These are phyloP conservation scores for Candida boleticola DNA, from an alignment of 805 yeast genomes.

Conservation along the genomic window DNA sequence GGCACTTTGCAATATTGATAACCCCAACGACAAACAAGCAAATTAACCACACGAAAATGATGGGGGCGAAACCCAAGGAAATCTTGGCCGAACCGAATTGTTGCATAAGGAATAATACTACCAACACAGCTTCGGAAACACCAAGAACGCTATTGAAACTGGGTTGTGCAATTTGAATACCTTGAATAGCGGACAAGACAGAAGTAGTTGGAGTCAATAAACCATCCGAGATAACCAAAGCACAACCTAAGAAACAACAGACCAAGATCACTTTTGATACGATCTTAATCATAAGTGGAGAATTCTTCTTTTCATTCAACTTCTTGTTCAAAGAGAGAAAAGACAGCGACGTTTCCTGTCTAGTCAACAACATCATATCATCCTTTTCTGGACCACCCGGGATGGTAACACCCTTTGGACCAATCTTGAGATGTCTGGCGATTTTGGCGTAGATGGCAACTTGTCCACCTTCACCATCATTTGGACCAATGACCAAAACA, in stretches of 20 bases:
- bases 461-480: conserved; percentile 63
- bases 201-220: conserved; percentile 64
- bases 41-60: conserved; percentile 50
- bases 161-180: conserved; percentile 53
- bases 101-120: conserved; percentile 46
- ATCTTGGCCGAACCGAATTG: conserved; percentile 49
- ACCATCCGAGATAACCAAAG: conserved; percentile 59
- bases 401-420: conserved; percentile 43
- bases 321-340: conserved; percentile 17
- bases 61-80: conserved; percentile 53
- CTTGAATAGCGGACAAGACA: conserved; percentile 55
- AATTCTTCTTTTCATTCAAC: conserved; percentile 15
- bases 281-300: conserved; percentile 24
- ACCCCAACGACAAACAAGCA: conserved; percentile 46
- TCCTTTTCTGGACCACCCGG: conserved; percentile 36
- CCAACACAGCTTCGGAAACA: conserved; percentile 47
- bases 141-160: conserved; percentile 43
- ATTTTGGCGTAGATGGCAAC: conserved; percentile 62
- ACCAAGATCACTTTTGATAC: conserved; percentile 33
- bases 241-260: conserved; percentile 52
- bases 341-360: conserved; percentile 38
- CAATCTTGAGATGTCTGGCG: conserved; percentile 47
- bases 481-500: conserved; percentile 51
- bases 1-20: conserved; percentile 38
- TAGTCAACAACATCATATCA: conserved; percentile 25